A percentile compares a stretch with the other conserved stretches of the same genome.
These are phyloP conservation scores for Ophiostoma ips DNA, from an alignment of 2,329 filamentous ascomycete species.

Conservation along the genomic window DNA sequence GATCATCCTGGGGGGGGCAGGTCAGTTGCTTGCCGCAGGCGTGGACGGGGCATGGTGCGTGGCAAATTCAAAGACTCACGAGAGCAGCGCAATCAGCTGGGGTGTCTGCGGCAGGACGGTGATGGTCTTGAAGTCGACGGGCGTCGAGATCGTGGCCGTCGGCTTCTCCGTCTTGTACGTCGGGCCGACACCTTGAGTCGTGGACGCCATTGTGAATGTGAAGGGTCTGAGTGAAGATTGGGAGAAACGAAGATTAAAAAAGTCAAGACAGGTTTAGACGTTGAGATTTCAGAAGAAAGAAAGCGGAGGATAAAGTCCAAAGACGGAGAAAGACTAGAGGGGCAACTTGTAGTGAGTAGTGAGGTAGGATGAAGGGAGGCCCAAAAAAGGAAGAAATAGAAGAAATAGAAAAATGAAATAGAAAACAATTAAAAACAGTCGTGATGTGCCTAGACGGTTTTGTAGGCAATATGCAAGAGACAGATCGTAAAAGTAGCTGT, in stretches of 20 bases:
- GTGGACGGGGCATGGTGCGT: no score
- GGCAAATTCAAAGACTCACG: no score
- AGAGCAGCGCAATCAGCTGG: slow-evolving; percentile 91
- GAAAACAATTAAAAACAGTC: neutral
- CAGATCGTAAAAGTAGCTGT: neutral
- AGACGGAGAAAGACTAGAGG: neutral
- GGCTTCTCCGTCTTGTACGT: slow-evolving; percentile 67
- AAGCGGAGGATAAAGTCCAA: no score
- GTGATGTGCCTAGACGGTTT: neutral
- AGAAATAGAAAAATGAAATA: neutral
- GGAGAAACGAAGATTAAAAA: slow-evolving; percentile 1
- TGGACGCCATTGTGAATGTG: slow-evolving; percentile 20
- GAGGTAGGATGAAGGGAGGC: neutral
- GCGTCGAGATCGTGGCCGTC: slow-evolving; percentile 74
- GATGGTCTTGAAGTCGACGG: slow-evolving; percentile 72
- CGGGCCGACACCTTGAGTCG: slow-evolving; percentile 60
- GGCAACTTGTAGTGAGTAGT: neutral
- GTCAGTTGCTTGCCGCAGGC: no score
- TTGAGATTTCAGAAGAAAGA: no score
- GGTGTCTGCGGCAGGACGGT: slow-evolving; percentile 84
- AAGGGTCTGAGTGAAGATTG: slow-evolving; percentile 22
- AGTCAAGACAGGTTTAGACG: neutral
- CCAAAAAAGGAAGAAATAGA: neutral
- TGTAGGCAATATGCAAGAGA: neutral
- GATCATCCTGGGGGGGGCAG: slow-evolving; percentile 57